A percentile compares a stretch with the other conserved stretches of the same genome.
Evolutionary conservation across 805 yeast species (phyloP).

Genomic region (Zygoascus biomembranicola): DNA sequence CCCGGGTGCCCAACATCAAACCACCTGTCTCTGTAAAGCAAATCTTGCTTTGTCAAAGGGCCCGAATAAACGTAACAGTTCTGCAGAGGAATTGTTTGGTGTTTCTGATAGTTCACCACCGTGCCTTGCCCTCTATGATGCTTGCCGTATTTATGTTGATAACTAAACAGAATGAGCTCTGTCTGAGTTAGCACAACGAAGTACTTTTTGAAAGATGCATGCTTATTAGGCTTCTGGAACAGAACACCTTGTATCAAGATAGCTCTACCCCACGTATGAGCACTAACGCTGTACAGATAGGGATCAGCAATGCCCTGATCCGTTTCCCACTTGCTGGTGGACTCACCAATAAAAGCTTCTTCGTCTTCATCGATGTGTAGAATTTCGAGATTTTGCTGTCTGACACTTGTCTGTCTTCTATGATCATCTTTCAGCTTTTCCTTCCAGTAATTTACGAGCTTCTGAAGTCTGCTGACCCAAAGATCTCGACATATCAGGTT

Average conservation of each 20-base stretch:
- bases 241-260: slow-evolving; percentile 58
- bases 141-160: slow-evolving; percentile 36
- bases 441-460: slow-evolving; percentile 53
- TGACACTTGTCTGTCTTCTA: slow-evolving; percentile 29
- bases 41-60: slow-evolving; percentile 45
- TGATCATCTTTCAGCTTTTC: slow-evolving; percentile 36
- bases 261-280: slow-evolving; percentile 50
- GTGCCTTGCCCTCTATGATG: slow-evolving; percentile 16
- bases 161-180: slow-evolving; percentile 48
- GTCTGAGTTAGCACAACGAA: slow-evolving; percentile 68
- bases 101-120: slow-evolving; percentile 43
- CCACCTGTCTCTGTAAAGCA: slow-evolving; percentile 39
- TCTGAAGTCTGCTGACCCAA: slow-evolving; percentile 53
- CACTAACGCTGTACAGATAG: slow-evolving; percentile 44
- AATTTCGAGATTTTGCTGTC: slow-evolving; percentile 37
- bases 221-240: slow-evolving; percentile 63
- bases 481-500: slow-evolving; percentile 40
- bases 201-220: slow-evolving; percentile 52
- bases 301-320: slow-evolving; percentile 48
- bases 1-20: slow-evolving; percentile 46
- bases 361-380: slow-evolving; percentile 46
- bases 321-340: slow-evolving; percentile 45
- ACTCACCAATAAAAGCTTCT: slow-evolving; percentile 46
- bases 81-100: slow-evolving; percentile 51
- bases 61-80: slow-evolving; percentile 76